Evolutionary conservation across 768 basidiomycete genomes (phyloP).

Genomic region (Suillus paluster): DNA sequence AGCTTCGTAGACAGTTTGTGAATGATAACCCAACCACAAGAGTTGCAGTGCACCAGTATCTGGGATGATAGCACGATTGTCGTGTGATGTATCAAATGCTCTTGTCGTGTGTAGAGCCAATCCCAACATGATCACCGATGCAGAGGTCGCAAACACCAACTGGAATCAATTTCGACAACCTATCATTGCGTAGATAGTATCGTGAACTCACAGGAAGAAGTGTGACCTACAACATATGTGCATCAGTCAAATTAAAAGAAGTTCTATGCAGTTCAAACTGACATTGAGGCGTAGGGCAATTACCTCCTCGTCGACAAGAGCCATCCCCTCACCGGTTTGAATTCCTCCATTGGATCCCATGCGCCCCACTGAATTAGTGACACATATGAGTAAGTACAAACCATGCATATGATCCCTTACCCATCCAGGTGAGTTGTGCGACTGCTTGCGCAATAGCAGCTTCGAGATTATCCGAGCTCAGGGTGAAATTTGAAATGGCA

Average conservation of each 20-base stretch:
- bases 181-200: neutral
- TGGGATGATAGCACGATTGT: neutral
- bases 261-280: neutral
- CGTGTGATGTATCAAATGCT: neutral
- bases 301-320: neutral
- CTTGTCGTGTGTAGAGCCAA: neutral
- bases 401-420: neutral
- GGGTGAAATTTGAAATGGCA: neutral
- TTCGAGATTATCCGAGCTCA: neutral
- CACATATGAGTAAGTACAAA: neutral
- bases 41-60: neutral
- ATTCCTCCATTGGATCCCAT: neutral
- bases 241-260: neutral
- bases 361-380: neutral
- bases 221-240: constrained; percentile 1
- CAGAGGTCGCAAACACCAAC: constrained; percentile 5
- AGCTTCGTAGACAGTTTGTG: neutral
- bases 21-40: constrained; percentile 3
- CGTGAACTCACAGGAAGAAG: constrained; percentile 4
- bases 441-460: constrained; percentile 1
- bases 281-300: neutral
- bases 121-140: constrained; percentile 6
- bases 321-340: neutral
- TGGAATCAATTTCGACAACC: neutral
- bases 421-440: constrained; percentile 1